Evolutionary conservation across 2,329 filamentous ascomycete genomes (phyloP).

Genomic region (Fusarium globosum): DNA sequence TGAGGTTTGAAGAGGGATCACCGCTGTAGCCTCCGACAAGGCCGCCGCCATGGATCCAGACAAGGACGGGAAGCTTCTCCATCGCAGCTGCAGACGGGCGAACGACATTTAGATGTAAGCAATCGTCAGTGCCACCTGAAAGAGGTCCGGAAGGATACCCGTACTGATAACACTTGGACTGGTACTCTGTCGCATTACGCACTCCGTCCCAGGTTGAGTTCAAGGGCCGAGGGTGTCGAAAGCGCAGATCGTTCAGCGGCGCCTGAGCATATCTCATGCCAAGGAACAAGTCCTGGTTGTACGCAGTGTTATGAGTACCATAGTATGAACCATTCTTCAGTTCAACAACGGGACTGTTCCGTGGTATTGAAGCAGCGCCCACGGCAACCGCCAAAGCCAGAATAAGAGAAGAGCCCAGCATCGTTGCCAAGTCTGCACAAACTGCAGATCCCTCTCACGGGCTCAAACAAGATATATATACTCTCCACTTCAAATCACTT

Average conservation of each 20-base stretch:
- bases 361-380: not conserved
- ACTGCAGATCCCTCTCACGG: not conserved
- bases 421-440: not conserved
- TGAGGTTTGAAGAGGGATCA: slow-evolving; percentile 3
- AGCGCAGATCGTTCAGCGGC: slow-evolving; percentile 25
- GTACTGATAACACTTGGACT: slow-evolving; percentile 29
- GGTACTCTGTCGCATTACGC: slow-evolving; percentile 28
- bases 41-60: slow-evolving; percentile 34
- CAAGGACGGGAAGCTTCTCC: slow-evolving; percentile 20
- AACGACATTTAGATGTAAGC: slow-evolving; percentile 28
- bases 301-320: slow-evolving; percentile 3
- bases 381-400: not conserved
- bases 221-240: slow-evolving; percentile 19
- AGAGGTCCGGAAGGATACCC: slow-evolving; percentile 15
- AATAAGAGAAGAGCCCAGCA: slow-evolving; percentile 4
- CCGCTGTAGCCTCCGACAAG: slow-evolving; percentile 22
- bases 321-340: slow-evolving; percentile 33
- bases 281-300: slow-evolving; percentile 31
- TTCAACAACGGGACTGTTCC: not conserved
- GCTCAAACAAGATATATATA: not conserved
- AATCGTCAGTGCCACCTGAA: slow-evolving; percentile 23
- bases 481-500: not conserved
- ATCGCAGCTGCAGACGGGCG: not conserved
- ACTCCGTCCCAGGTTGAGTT: slow-evolving; percentile 23
- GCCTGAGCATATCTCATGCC: slow-evolving; percentile 33